Evolutionary conservation across 139 green algal species (phyloP).

Genomic region (Coelastrella sp.): DNA sequence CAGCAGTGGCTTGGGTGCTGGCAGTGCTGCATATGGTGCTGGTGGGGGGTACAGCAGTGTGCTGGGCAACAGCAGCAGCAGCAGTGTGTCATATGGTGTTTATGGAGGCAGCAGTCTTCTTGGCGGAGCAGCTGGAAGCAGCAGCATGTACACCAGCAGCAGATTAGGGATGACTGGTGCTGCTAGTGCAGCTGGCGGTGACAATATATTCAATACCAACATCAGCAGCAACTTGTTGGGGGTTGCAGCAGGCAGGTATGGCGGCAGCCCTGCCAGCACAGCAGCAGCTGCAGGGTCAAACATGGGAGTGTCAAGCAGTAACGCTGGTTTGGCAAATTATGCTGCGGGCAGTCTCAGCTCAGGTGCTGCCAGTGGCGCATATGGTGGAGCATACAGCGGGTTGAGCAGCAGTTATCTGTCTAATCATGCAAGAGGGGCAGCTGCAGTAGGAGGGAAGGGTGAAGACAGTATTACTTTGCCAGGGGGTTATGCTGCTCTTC

Average conservation of each 20-base stretch:
- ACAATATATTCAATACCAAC: background rate
- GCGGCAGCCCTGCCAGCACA: background rate
- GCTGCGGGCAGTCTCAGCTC: background rate
- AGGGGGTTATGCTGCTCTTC: slow-evolving; percentile 16
- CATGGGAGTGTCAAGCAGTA: background rate
- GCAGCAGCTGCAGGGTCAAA: slow-evolving; percentile 2
- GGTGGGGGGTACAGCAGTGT: background rate
- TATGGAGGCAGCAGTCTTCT: background rate
- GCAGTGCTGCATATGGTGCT: background rate
- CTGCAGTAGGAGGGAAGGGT: background rate
- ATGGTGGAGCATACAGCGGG: background rate
- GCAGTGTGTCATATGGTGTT: background rate
- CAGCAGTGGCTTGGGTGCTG: background rate
- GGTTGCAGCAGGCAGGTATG: background rate
- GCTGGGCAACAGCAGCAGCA: background rate
- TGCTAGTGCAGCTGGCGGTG: background rate
- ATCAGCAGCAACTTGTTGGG: slow-evolving; percentile 4
- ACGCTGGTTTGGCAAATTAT: background rate
- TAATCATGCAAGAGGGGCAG: background rate
- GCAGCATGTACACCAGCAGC: background rate
- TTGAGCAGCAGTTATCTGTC: background rate
- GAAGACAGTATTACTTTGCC: background rate
- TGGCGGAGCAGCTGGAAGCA: background rate
- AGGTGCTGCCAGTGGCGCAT: background rate
- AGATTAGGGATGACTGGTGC: background rate